Evolutionary conservation across 2,329 filamentous ascomycete genomes (phyloP), one percentile per base, ranked within the genome.

Genomic region (Fusarium sp.): DNA sequence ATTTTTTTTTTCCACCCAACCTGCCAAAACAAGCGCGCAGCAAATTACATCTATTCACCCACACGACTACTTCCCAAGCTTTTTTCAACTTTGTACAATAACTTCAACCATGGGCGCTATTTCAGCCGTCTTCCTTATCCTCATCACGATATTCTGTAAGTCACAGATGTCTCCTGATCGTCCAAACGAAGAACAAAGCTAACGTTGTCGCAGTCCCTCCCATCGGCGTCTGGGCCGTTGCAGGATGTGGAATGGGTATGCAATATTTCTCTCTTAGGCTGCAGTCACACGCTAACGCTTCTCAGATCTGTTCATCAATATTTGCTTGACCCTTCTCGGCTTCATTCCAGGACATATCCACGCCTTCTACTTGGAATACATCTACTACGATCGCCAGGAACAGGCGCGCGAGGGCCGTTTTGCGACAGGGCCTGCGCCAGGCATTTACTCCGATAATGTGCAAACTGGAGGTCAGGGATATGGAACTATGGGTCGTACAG

Each of bases 311-410:
- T 83, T 90, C 56, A 87, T 92, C 81, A 93, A 92, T 78, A 87
- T 92, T 74, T 85, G 87, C 72, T 81, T 93, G 69, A 92, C 90
- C 1, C 75, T 92, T 32, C 85, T 92, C 26, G 90, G 90, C n/a
- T 93, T 91, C 79, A 81, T 96, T 54, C 93, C 93, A 0, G 93
- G 93, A 11, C 91, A 94, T 73, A 88, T 95, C 44, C 91, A 94
- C 78, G 92, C 92, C 45, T 94, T 95, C 80, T 96, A 95, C 79
- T 73, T 94, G 67, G 90, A 94, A 81, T 97, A 94, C 79, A 85
- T 97, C 69, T 97, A 95, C 83, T 95, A 91, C 80, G 89, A 93
- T 76, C 91, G 91, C 41, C 87, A 86, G 57, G 90, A 93, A 73
- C 87, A 90, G 78, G 85, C 86, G 4, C 82, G 85, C 48, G 83